Conservation (phyloP, 1,139 yeast species). For the Yamadazyma membranifaciens region DNA sequence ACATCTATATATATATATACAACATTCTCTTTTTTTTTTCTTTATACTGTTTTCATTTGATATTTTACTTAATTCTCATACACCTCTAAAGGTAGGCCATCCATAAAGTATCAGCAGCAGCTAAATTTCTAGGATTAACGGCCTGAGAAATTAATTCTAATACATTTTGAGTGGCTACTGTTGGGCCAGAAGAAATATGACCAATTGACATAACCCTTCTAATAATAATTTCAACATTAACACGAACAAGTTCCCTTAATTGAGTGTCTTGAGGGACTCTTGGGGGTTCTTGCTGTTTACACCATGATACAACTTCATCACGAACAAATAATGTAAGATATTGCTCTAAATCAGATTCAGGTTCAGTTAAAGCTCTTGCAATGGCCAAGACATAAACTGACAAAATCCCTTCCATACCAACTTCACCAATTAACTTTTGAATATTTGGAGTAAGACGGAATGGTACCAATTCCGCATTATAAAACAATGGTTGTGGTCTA, state of each 20-base stretch:
- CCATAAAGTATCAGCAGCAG: conserved; percentile 91
- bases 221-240: conserved; percentile 82
- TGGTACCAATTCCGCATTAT: conserved; percentile 93
- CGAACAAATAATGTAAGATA: conserved; percentile 88
- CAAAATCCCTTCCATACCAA: conserved; percentile 86
- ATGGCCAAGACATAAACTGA: conserved; percentile 83
- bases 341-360: conserved; percentile 86
- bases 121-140: conserved; percentile 91
- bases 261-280: conserved; percentile 74
- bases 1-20: conserved; percentile 1
- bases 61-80: neutral
- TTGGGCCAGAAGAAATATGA: conserved; percentile 69
- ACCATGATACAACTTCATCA: conserved; percentile 94
- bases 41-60: neutral
- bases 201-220: conserved; percentile 71
- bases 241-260: conserved; percentile 80
- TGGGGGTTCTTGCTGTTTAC: conserved; percentile 72
- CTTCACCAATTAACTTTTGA: conserved; percentile 90
- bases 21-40: neutral
- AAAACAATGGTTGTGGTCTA: conserved; percentile 81
- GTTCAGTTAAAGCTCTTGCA: conserved; percentile 86
- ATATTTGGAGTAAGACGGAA: conserved; percentile 95
- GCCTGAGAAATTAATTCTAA: conserved; percentile 92
- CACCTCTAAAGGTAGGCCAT: conserved; percentile 76
- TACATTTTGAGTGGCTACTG: conserved; percentile 89